Evolutionary conservation across 1,284 basidiomycete species (phyloP).

Genomic region (Earliella scabrosa): DNA sequence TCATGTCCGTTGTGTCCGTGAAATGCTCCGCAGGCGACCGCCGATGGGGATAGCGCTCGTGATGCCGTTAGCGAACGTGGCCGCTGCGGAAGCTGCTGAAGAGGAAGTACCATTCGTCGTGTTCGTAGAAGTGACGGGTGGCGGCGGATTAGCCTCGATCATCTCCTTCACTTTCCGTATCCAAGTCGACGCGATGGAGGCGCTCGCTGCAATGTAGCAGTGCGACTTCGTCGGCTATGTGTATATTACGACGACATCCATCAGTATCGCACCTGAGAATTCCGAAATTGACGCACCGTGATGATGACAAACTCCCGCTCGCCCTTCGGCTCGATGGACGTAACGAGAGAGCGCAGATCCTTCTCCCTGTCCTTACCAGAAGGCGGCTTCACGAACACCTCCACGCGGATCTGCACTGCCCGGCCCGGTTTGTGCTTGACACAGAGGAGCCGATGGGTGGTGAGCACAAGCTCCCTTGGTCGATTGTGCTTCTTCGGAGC

Average conservation of each 20-base stretch:
- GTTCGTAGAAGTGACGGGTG: not conserved
- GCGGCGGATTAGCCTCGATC: constrained; percentile 24
- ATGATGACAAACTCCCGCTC: constrained; percentile 66
- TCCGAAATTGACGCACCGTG: constrained; percentile 47
- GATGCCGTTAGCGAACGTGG: constrained; percentile 11
- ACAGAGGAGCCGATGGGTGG: constrained; percentile 60
- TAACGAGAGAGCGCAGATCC: constrained; percentile 41
- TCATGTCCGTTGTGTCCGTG: constrained; percentile 18
- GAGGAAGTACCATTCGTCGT: constrained; percentile 1
- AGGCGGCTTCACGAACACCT: constrained; percentile 44
- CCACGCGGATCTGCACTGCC: constrained; percentile 50
- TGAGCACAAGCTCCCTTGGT: constrained; percentile 59
- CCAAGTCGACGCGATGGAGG: constrained; percentile 49
- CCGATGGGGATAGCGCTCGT: constrained; percentile 4
- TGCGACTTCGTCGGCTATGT: constrained; percentile 56
- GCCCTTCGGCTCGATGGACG: constrained; percentile 55
- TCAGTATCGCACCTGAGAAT: not conserved
- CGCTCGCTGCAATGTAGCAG: constrained; percentile 51
- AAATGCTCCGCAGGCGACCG: constrained; percentile 15
- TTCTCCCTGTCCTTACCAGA: constrained; percentile 31
- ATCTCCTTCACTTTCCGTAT: constrained; percentile 53
- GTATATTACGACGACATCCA: constrained; percentile 1
- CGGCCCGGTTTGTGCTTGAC: constrained; percentile 52
- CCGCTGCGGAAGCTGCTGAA: constrained; percentile 1
- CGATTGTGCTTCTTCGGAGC: constrained; percentile 49